phyloP scores from a whole-genome alignment of 2,329 filamentous ascomycete genomes.

The Trematosphaeria pertusa region DNA sequence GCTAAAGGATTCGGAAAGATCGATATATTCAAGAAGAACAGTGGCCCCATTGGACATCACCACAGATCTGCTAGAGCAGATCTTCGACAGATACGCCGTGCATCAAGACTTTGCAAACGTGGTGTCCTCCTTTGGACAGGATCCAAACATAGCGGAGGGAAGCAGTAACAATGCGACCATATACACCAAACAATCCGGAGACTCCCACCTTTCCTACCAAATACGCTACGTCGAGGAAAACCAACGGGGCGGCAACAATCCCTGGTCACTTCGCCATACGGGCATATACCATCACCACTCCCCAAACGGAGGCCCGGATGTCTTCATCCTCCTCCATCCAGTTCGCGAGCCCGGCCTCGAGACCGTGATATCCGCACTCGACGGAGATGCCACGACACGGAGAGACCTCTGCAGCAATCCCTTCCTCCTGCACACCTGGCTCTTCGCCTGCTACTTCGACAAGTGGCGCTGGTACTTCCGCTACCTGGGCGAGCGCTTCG shows the following conservation, averaged over 20 bases:
- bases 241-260: neutral
- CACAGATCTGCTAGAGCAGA: neutral
- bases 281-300: neutral
- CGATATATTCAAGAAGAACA: slow-evolving; percentile 5
- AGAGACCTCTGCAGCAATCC: neutral
- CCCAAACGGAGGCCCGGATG: neutral
- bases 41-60: slow-evolving; percentile 4
- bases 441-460: slow-evolving; percentile 1
- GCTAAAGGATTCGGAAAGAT: too few relatives aligned
- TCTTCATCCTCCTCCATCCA: slow-evolving; percentile 1
- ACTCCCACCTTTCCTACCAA: neutral
- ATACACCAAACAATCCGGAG: too few relatives aligned
- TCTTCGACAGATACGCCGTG: neutral
- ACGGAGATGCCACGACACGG: neutral
- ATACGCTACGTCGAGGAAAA: slow-evolving; percentile 1
- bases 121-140: slow-evolving; percentile 1
- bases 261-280: slow-evolving; percentile 1
- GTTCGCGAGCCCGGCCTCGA: neutral
- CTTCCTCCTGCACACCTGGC: neutral
- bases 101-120: neutral
- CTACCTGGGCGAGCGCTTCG: neutral
- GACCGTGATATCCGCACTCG: neutral
- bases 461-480: slow-evolving; percentile 4
- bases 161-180: slow-evolving; percentile 2
- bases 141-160: slow-evolving; percentile 2